These are phyloP conservation scores for Trichodelitschia bisporula DNA, from an alignment of 495 filamentous ascomycete species.

Conservation along the genomic window DNA sequence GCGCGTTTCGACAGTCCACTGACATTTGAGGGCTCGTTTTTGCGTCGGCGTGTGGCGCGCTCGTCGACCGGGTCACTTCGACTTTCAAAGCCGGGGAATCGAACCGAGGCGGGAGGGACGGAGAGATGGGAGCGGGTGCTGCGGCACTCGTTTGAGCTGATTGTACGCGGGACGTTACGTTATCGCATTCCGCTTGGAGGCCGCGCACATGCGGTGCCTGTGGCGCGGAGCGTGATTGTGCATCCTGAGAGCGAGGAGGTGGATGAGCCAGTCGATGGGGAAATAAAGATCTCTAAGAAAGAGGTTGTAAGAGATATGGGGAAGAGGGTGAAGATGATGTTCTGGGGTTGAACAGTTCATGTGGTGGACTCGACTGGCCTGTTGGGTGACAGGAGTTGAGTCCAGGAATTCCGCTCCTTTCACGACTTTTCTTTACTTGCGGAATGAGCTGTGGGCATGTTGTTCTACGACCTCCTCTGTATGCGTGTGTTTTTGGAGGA, in stretches of 20 bases:
- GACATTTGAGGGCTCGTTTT: conserved; percentile 67
- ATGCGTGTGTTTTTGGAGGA: too few species aligned
- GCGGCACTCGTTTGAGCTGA: conserved; percentile 73
- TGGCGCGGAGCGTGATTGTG: background rate
- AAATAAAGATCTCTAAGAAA: too few species aligned
- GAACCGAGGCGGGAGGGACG: conserved; percentile 60
- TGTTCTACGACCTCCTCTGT: too few species aligned
- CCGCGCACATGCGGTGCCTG: background rate
- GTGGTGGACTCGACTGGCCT: too few species aligned
- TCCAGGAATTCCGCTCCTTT: too few species aligned
- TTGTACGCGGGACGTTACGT: conserved; percentile 68
- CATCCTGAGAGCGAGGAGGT: background rate
- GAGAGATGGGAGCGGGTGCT: conserved; percentile 83
- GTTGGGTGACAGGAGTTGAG: too few species aligned
- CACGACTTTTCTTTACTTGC: too few species aligned
- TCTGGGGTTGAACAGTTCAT: too few species aligned
- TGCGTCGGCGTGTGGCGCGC: conserved; percentile 31
- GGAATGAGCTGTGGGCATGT: too few species aligned
- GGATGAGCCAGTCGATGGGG: too few species aligned
- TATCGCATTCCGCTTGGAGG: conserved; percentile 60
- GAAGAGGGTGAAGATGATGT: too few species aligned
- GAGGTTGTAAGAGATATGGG: too few species aligned
- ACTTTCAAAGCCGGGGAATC: conserved; percentile 61
- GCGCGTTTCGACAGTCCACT: conserved; percentile 67
- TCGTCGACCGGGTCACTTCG: conserved; percentile 62